A percentile compares a stretch with the other conserved stretches of the same genome.
Evolutionary conservation across 805 yeast species (phyloP).

Genomic region (Deakozyma indianensis): DNA sequence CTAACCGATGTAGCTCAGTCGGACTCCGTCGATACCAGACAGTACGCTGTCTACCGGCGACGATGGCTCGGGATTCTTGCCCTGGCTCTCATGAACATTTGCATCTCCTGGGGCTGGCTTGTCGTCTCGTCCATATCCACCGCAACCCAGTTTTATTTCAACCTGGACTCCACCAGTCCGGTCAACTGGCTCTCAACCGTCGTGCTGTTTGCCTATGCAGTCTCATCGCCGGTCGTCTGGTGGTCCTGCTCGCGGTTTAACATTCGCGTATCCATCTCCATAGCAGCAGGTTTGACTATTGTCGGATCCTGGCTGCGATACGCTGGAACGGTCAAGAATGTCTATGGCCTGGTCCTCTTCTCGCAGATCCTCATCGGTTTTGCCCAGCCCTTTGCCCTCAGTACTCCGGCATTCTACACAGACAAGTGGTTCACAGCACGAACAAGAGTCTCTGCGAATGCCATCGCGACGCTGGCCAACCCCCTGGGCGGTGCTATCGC

Average conservation of each 20-base stretch:
- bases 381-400: conserved; percentile 21
- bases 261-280: conserved; percentile 12
- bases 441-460: conserved; percentile 22
- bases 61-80: conserved; percentile 20
- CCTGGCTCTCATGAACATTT: conserved; percentile 16
- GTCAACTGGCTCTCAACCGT: conserved; percentile 22
- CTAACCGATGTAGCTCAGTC: too few relatives aligned
- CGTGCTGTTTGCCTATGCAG: conserved; percentile 17
- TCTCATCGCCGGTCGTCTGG: conserved; percentile 16
- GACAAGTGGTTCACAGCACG: conserved; percentile 21
- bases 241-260: conserved; percentile 12
- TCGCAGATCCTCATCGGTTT: conserved; percentile 23
- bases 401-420: conserved; percentile 18
- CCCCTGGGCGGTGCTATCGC: conserved; percentile 23
- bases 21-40: not conserved
- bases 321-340: conserved; percentile 15
- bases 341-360: conserved; percentile 18
- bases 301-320: conserved; percentile 20
- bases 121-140: conserved; percentile 19
- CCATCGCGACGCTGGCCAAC: conserved; percentile 20
- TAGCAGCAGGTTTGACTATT: conserved; percentile 14
- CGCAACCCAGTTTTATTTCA: conserved; percentile 12
- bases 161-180: conserved; percentile 13
- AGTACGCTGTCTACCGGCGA: conserved; percentile 11
- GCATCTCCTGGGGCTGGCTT: conserved; percentile 22